Base-by-base conservation (phyloP, 1,139 yeast genomes). In the Spathaspora sp. region DNA sequence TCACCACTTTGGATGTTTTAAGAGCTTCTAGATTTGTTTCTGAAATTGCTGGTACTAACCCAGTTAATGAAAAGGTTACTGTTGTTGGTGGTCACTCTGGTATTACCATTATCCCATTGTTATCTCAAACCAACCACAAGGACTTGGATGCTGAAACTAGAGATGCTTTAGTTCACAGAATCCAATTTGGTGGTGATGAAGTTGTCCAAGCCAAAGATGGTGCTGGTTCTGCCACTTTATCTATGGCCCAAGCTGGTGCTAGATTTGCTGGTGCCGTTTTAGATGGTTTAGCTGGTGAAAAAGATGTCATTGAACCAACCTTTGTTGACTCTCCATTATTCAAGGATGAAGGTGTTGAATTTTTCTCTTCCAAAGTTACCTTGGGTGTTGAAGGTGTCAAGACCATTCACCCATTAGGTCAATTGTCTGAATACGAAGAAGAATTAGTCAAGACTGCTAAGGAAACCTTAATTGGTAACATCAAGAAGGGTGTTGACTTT, bases 31-130 rank as follows among this genome's bases (percentile, higher is more conserved):
- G 96, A 53, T 91, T 91, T 65, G 70, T 84, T 54, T 76, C 85
- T 43, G 80, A 82, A 56, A 67, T 82, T 51, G 72, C 77, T 43
- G 71, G 72, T 50, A 70, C 80, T 52, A 72, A 80, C 70, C 86
- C 89, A 54, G 70, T 72, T 50, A 65, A 77, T 59, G 83, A 80
- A 65, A 74, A 75, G 60, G 82, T 91, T 50, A 86, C 96, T 41
- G 97, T 91, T 54, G 86, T 91, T 56, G 98, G 98, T 55, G 98
- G 98, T 53, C 98, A 91, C 82, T 87, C 96, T 48, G 97, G 97
- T 64, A 89, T 86, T 59, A 89, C 97, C 56, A 89, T 89, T 68
- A 95, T 89, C 47, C 97, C 98, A 57, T 74, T 91, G 57, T 81
- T 88, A 63, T 86, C 96, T 33, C 77, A 87, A 59, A 71, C 81